Conservation (phyloP, 2,329 filamentous ascomycete species). For the Neofusicoccum parvum region DNA sequence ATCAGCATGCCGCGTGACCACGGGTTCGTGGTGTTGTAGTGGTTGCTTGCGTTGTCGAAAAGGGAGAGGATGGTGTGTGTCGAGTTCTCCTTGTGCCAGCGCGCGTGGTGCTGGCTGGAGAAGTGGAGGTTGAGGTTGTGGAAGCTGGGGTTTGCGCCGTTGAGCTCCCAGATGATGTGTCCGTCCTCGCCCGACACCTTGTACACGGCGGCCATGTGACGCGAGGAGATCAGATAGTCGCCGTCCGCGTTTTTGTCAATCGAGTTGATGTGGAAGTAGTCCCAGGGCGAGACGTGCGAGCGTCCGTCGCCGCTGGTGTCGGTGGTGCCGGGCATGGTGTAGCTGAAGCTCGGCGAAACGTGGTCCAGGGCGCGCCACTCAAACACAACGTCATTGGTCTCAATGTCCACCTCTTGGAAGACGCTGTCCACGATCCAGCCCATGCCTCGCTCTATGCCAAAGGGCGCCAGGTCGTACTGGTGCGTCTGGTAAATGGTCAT, state of each 20-base stretch:
- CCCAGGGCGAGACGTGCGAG: slow-evolving; percentile 50
- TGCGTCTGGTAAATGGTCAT: slow-evolving; percentile 42
- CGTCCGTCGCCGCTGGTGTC: slow-evolving; percentile 49
- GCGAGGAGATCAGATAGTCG: slow-evolving; percentile 28
- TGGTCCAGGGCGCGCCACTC: slow-evolving; percentile 63
- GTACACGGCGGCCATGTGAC: slow-evolving; percentile 25
- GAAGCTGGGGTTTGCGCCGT: slow-evolving; percentile 47
- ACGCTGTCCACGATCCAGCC: slow-evolving; percentile 56
- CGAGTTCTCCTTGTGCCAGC: slow-evolving; percentile 22
- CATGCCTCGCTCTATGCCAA: slow-evolving; percentile 44
- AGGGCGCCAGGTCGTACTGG: slow-evolving; percentile 50
- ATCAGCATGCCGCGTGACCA: slow-evolving; percentile 51
- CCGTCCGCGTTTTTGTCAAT: slow-evolving; percentile 38
- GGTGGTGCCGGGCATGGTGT: slow-evolving; percentile 48
- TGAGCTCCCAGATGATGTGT: slow-evolving; percentile 31
- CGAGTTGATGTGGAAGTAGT: slow-evolving; percentile 60
- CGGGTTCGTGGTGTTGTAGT: slow-evolving; percentile 21
- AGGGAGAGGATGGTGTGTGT: slow-evolving; percentile 24
- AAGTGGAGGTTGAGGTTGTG: slow-evolving; percentile 24
- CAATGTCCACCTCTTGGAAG: slow-evolving; percentile 58
- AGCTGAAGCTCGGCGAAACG: slow-evolving; percentile 52
- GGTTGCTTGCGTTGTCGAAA: slow-evolving; percentile 30
- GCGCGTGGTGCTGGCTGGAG: slow-evolving; percentile 25
- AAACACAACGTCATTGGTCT: slow-evolving; percentile 58
- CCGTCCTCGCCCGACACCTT: slow-evolving; percentile 24